phyloP scores from a whole-genome alignment of 176 grass and related monocot species.

The Rhynchospora pubera region DNA sequence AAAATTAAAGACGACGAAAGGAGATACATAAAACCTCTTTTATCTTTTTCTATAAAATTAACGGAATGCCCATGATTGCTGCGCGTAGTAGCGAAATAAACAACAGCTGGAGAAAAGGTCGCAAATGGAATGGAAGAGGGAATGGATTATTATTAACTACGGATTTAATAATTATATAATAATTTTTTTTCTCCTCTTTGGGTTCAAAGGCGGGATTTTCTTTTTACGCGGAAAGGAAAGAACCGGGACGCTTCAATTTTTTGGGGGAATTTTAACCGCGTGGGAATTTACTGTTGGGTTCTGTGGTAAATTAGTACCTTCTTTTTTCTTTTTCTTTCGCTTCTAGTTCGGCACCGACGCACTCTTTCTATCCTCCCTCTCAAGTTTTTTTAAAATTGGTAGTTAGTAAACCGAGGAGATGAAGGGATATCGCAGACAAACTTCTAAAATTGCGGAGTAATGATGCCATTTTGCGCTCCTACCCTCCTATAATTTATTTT shows the following conservation, averaged over 20 bases:
- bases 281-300: too few relatives aligned
- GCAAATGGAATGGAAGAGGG: background rate
- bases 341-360: constrained; percentile 5
- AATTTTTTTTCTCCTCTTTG: background rate
- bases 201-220: background rate
- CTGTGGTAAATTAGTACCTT: background rate
- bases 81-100: background rate
- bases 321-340: background rate
- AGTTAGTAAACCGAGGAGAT: background rate
- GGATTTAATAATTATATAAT: background rate
- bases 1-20: background rate
- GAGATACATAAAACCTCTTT: background rate
- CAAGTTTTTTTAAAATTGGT: background rate
- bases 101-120: background rate
- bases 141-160: background rate
- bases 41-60: background rate
- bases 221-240: constrained; percentile 14
- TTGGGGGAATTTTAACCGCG: background rate
- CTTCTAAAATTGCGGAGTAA: background rate
- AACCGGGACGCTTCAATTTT: background rate
- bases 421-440: background rate
- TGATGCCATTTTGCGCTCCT: background rate
- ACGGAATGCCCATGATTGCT: background rate
- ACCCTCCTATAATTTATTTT: background rate
- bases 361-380: background rate